Conservation (phyloP, 1,284 basidiomycete species). For the Leccinum huronense region DNA sequence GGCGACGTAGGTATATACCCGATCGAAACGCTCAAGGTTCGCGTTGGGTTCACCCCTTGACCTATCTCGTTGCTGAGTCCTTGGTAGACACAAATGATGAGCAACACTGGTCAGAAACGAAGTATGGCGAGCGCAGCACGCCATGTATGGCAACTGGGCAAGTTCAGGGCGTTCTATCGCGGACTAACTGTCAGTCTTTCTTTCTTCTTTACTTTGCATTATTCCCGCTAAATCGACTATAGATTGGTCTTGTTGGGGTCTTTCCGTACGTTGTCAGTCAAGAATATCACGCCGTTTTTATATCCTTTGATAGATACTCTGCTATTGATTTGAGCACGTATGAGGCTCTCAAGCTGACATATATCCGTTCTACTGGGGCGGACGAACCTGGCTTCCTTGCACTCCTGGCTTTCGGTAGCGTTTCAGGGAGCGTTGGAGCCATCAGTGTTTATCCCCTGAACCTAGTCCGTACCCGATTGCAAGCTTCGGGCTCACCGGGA, state of each 20-base stretch:
- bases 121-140: slow-evolving; percentile 60
- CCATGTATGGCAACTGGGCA: slow-evolving; percentile 79
- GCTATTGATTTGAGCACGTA: slow-evolving; percentile 97
- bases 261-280: slow-evolving; percentile 64
- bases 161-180: slow-evolving; percentile 84
- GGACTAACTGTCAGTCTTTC: slow-evolving; percentile 74
- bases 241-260: slow-evolving; percentile 88
- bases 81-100: slow-evolving; percentile 89
- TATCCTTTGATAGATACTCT: slow-evolving; percentile 53
- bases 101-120: slow-evolving; percentile 64
- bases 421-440: slow-evolving; percentile 90
- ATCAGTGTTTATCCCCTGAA: slow-evolving; percentile 92
- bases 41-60: slow-evolving; percentile 10
- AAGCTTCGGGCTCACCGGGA: slow-evolving; percentile 92
- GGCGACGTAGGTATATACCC: slow-evolving; percentile 78
- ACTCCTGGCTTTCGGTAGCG: slow-evolving; percentile 81
- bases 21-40: slow-evolving; percentile 82
- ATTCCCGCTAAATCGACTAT: slow-evolving; percentile 19
- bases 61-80: slow-evolving; percentile 10
- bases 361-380: slow-evolving; percentile 74
- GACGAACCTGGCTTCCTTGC: slow-evolving; percentile 85
- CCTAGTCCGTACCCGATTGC: slow-evolving; percentile 90
- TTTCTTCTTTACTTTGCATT: slow-evolving; percentile 12
- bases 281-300: not conserved
- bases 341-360: slow-evolving; percentile 85